Conservation (phyloP, 768 basidiomycete species). For the Mycena latifolia region DNA sequence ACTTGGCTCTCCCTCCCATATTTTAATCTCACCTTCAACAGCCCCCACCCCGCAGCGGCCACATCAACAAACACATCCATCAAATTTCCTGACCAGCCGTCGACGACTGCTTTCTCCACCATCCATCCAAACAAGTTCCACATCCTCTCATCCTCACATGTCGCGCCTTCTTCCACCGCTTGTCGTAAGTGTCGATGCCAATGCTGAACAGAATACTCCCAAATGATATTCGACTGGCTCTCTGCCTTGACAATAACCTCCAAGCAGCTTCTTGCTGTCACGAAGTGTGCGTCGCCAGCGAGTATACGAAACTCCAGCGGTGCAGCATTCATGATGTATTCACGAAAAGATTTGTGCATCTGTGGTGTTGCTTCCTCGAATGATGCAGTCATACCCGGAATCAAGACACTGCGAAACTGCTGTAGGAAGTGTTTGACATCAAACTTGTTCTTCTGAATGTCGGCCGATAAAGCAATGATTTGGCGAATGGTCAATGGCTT, state of each 20-base stretch:
- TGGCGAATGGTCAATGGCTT: constrained; percentile 10
- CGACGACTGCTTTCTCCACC: constrained; percentile 8
- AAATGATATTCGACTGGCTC: neutral
- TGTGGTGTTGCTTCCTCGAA: constrained; percentile 24
- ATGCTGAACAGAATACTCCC: constrained; percentile 3
- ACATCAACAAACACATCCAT: neutral
- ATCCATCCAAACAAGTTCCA: constrained; percentile 5
- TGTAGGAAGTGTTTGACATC: neutral
- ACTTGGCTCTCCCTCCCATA: neutral
- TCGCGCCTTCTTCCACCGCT: constrained; percentile 11
- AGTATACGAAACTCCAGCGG: constrained; percentile 8
- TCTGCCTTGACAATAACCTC: constrained; percentile 12
- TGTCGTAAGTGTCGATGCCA: constrained; percentile 20
- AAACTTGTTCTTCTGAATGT: neutral
- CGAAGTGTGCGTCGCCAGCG: constrained; percentile 14
- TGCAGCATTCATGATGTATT: constrained; percentile 9
- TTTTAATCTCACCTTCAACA: constrained; percentile 13
- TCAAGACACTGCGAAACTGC: constrained; percentile 19
- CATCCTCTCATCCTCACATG: constrained; percentile 10
- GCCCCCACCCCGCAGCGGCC: constrained; percentile 15
- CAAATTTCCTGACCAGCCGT: neutral
- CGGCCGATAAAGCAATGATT: constrained; percentile 16
- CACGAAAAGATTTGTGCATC: constrained; percentile 21
- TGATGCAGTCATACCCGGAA: constrained; percentile 8
- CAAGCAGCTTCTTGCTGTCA: constrained; percentile 16